A percentile compares a stretch with the other conserved stretches of the same genome.
Conservation (phyloP, 805 yeast species). For the Sungouiella thailandica region DNA sequence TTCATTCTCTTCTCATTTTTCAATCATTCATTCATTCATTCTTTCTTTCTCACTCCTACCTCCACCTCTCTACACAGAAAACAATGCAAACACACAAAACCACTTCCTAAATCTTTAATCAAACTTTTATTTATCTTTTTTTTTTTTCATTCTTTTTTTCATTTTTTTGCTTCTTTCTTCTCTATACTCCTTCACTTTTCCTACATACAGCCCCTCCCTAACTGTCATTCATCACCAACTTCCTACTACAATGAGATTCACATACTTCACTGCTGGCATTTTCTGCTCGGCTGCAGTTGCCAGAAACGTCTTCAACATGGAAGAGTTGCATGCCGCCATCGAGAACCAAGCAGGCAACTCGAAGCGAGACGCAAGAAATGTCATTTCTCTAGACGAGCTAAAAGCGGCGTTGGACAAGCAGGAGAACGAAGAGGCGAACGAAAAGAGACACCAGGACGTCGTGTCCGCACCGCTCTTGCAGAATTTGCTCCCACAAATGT, state of each 20-base stretch:
- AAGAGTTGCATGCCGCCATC: constrained; percentile 11
- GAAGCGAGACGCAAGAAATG: constrained; percentile 15
- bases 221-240: not conserved
- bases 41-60: no score
- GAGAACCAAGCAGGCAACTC: constrained; percentile 4
- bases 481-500: constrained; percentile 31
- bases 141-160: no score
- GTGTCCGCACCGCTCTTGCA: constrained; percentile 21
- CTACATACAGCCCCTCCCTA: not conserved
- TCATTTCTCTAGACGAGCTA: constrained; percentile 12
- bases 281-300: constrained; percentile 14
- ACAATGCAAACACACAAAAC: no score
- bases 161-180: not conserved
- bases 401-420: constrained; percentile 6
- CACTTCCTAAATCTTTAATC: no score
- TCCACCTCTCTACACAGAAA: no score
- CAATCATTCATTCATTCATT: no score
- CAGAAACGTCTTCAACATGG: constrained; percentile 13
- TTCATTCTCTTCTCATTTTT: not conserved
- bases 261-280: constrained; percentile 8
- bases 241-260: constrained; percentile 11
- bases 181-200: not conserved
- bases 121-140: no score
- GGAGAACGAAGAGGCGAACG: constrained; percentile 11
- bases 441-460: constrained; percentile 9